A percentile compares a stretch with the other conserved stretches of the same genome.
phyloP scores from a whole-genome alignment of 2,329 filamentous ascomycete genomes.

The Aspergillus uvarum region DNA sequence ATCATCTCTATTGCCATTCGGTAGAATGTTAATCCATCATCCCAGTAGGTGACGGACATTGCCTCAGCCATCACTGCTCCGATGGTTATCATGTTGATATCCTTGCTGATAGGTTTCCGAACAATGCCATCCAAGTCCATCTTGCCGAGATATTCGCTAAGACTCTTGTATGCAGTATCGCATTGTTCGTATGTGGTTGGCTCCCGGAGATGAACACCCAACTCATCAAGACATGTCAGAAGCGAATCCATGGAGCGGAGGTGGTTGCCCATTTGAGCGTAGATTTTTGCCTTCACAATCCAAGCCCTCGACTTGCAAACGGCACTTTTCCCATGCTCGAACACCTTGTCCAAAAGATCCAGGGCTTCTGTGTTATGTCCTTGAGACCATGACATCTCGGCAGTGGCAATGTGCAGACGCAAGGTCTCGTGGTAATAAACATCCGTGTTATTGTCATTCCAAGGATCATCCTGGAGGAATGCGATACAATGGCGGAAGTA shows the following conservation, averaged over 20 bases:
- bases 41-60: conserved; percentile 61
- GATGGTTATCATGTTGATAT: conserved; percentile 45
- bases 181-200: conserved; percentile 72
- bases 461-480: conserved; percentile 77
- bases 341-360: conserved; percentile 67
- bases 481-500: conserved; percentile 76
- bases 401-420: conserved; percentile 72
- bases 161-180: conserved; percentile 68
- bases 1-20: conserved; percentile 60
- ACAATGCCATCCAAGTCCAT: conserved; percentile 51
- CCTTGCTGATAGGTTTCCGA: conserved; percentile 43
- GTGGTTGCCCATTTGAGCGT: conserved; percentile 71
- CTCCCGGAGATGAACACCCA: conserved; percentile 66
- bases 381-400: conserved; percentile 81
- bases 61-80: conserved; percentile 60
- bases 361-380: conserved; percentile 68
- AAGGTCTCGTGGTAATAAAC: conserved; percentile 84
- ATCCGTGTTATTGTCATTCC: conserved; percentile 69
- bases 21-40: conserved; percentile 59
- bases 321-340: conserved; percentile 66
- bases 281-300: conserved; percentile 77
- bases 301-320: conserved; percentile 82
- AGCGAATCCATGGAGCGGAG: conserved; percentile 67
- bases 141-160: conserved; percentile 60
- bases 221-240: conserved; percentile 66